Conservation (phyloP, 2,329 filamentous ascomycete species). For the Sclerotinia trifoliorum region DNA sequence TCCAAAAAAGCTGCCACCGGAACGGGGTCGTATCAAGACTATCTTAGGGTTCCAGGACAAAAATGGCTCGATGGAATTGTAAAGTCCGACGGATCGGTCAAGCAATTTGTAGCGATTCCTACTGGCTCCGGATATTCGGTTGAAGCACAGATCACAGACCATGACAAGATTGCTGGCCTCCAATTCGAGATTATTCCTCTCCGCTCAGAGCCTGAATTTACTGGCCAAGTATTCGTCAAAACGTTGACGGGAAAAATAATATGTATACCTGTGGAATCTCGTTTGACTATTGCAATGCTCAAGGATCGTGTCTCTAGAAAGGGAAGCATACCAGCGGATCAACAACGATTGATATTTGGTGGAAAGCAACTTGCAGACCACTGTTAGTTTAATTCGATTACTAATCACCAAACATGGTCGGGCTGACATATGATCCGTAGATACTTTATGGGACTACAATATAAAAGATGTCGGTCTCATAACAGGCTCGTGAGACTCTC, state of each 20-base stretch:
- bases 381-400: background rate
- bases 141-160: constrained; percentile 19
- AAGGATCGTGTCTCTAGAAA: background rate
- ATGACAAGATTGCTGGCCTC: constrained; percentile 16
- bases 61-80: constrained; percentile 26
- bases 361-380: background rate
- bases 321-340: background rate
- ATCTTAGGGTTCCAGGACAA: constrained; percentile 31
- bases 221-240: background rate
- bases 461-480: background rate
- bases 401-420: background rate
- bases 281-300: background rate
- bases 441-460: background rate
- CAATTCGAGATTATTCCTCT: constrained; percentile 20
- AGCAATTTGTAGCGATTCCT: constrained; percentile 22
- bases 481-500: too few species aligned
- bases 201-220: background rate
- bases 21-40: constrained; percentile 40
- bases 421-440: background rate
- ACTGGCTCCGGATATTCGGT: constrained; percentile 22
- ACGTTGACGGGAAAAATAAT: background rate
- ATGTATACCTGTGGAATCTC: background rate
- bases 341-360: background rate
- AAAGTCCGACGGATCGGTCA: constrained; percentile 22
- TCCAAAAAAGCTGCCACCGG: background rate